Evolutionary conservation across 768 basidiomycete genomes (phyloP), one percentile per base, ranked within the genome.

Genomic region (Boletus pseudo-olivaceus): DNA sequence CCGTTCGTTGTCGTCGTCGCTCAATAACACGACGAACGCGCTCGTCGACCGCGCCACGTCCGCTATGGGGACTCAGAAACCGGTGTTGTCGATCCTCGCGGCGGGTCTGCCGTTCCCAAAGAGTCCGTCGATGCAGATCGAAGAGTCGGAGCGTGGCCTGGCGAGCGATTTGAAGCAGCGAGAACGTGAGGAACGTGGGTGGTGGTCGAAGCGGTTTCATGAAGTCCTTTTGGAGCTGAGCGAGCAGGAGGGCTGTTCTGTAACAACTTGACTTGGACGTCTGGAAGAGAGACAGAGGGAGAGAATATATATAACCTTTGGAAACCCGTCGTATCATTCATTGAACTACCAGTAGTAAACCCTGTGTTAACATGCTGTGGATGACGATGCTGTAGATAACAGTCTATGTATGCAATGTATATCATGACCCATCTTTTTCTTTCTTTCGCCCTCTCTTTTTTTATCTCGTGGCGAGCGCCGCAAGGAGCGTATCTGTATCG

Each of bases 121-220:
- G 68, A 88, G 87, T 60, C 88, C 89, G 11, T 90, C 87, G 1
- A 73, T 82, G 49, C 83, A 83, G 59, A 60, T 84, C 10, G 66
- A 70, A 5, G 75, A 69, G 40, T 58, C 63, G 15, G 69, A 71
- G 15, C 67, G 70, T 4, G 62, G 72, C 12, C 37, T 63, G 23
- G 59, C 51, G 27, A 58, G 51, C 11, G 66, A 70, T 54, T 54
- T 66, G 8, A 61, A 67, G 11, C 72, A 75, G 38, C 72, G 74
- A 47, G 88, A 89, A 58, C 66, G 84, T 26, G 85, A 88, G 62
- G 85, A 88, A 57, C 75, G 88, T 0, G 84, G 80, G 5, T 90
- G 86, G 85, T 90, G 89, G 88, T 75, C 82, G 12, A 60, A 83
- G 39, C 72, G 85, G 42, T 87, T 88, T 59, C 81, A 82, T 59